Evolutionary conservation across 352 stramenopile species (phyloP).

Genomic region (Globisporangium paroecandrum): DNA sequence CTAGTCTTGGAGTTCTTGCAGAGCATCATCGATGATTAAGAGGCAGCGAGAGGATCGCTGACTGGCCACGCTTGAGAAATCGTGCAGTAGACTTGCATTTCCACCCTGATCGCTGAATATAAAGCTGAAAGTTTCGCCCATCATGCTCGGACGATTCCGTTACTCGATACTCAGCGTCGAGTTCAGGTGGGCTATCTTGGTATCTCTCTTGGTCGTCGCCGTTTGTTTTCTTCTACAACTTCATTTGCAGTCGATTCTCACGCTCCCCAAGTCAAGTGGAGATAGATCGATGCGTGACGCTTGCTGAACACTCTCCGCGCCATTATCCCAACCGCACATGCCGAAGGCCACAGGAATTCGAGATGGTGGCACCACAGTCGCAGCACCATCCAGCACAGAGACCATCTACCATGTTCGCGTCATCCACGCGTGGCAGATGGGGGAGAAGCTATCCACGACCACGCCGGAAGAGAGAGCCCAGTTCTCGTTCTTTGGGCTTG

Average conservation of each 20-base stretch:
- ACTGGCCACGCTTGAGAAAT: too few species aligned
- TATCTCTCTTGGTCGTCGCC: not conserved
- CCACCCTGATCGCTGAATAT: slow-evolving; percentile 4
- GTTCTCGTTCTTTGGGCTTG: slow-evolving; percentile 39
- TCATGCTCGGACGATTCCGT: not conserved
- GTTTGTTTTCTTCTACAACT: not conserved
- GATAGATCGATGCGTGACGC: not conserved
- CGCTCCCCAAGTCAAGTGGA: not conserved
- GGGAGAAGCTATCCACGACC: not conserved
- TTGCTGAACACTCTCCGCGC: not conserved
- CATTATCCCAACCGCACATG: not conserved
- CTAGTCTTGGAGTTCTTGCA: slow-evolving; percentile 33
- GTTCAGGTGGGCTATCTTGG: slow-evolving; percentile 4
- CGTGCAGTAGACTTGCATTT: not conserved
- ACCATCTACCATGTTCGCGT: slow-evolving; percentile 38
- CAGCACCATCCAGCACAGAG: slow-evolving; percentile 12
- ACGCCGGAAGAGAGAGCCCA: not conserved
- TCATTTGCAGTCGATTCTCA: not conserved
- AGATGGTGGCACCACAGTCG: not conserved
- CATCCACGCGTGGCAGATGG: slow-evolving; percentile 24
- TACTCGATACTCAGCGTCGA: not conserved
- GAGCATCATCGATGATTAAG: slow-evolving; percentile 24
- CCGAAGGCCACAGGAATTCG: not conserved
- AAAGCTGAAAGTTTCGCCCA: not conserved
- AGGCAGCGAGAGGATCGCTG: not conserved